Evolutionary conservation across 306 rosid species (phyloP).

Genomic region (Quercus dentata): DNA sequence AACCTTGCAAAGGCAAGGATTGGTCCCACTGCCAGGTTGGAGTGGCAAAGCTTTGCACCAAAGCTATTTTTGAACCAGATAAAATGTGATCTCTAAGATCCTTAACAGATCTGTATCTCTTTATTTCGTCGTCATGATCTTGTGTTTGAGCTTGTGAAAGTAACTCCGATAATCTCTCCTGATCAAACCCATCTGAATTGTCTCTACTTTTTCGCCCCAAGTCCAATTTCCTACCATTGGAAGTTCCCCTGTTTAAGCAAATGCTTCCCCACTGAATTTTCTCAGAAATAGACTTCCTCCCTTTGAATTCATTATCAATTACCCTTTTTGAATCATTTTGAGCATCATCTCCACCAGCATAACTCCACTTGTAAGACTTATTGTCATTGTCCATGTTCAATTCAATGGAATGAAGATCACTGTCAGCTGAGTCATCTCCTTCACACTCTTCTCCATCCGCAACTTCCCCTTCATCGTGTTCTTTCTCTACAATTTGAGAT

Average conservation of each 20-base stretch:
- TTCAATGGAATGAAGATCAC: slow-evolving; percentile 91
- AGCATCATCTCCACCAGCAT: slow-evolving; percentile 36
- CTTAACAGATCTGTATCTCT: slow-evolving; percentile 31
- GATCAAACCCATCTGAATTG: slow-evolving; percentile 36
- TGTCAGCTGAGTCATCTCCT: slow-evolving; percentile 53
- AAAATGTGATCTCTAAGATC: slow-evolving; percentile 35
- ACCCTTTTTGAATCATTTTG: slow-evolving; percentile 41
- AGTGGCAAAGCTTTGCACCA: slow-evolving; percentile 20
- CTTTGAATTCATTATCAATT: slow-evolving; percentile 54
- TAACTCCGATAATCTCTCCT: slow-evolving; percentile 31
- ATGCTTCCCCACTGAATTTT: slow-evolving; percentile 91
- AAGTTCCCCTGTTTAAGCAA: slow-evolving; percentile 66
- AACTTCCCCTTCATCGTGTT: slow-evolving; percentile 30
- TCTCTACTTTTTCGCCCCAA: slow-evolving; percentile 41
- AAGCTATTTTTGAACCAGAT: slow-evolving; percentile 27
- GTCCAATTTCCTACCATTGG: slow-evolving; percentile 47
- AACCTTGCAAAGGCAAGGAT: slow-evolving; percentile 24
- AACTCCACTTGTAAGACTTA: slow-evolving; percentile 67
- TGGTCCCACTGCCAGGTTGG: slow-evolving; percentile 28
- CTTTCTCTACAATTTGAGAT: slow-evolving; percentile 28
- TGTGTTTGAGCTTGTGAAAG: slow-evolving; percentile 32
- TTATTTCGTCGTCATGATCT: slow-evolving; percentile 37
- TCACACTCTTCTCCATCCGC: slow-evolving; percentile 38
- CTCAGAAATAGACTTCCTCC: slow-evolving; percentile 69
- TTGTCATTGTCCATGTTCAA: slow-evolving; percentile 66